Evolutionary conservation across 352 stramenopile species (phyloP).

Genomic region (Globisporangium iwayamae): DNA sequence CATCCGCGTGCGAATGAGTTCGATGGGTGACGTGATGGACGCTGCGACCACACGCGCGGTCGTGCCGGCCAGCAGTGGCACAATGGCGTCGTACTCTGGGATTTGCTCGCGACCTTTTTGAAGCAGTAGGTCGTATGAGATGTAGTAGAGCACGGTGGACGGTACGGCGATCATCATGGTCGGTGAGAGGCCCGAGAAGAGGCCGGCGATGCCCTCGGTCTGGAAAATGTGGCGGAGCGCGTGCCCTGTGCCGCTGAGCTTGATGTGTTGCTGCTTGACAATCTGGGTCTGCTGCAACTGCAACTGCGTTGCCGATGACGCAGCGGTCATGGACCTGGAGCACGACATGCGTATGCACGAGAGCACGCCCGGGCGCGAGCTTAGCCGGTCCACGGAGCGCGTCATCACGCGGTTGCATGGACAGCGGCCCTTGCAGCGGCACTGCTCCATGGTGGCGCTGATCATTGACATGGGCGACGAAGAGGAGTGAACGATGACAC

Average conservation of each 20-base stretch:
- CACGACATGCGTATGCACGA: conserved; percentile 47
- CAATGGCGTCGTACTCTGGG: conserved; percentile 30
- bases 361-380: conserved; percentile 19
- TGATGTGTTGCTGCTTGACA: conserved; percentile 3
- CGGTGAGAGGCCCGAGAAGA: conserved; percentile 89
- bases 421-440: conserved; percentile 43
- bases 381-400: conserved; percentile 42
- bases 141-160: conserved; percentile 95
- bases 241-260: conserved; percentile 54
- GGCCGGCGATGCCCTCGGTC: conserved; percentile 63
- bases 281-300: conserved; percentile 10
- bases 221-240: conserved; percentile 76
- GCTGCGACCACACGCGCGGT: conserved; percentile 68
- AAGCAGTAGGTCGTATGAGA: conserved; percentile 90
- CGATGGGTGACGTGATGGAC: conserved; percentile 82
- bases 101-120: conserved; percentile 37
- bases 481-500: not conserved
- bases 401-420: conserved; percentile 52
- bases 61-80: conserved; percentile 67
- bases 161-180: conserved; percentile 93
- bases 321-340: conserved; percentile 9
- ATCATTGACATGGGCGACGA: conserved; percentile 13
- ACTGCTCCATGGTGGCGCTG: conserved; percentile 30
- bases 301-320: not conserved
- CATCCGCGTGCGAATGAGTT: conserved; percentile 88